phyloP scores from a whole-genome alignment of 2,329 filamentous ascomycete species.

The Pseudogymnoascus sp. region DNA sequence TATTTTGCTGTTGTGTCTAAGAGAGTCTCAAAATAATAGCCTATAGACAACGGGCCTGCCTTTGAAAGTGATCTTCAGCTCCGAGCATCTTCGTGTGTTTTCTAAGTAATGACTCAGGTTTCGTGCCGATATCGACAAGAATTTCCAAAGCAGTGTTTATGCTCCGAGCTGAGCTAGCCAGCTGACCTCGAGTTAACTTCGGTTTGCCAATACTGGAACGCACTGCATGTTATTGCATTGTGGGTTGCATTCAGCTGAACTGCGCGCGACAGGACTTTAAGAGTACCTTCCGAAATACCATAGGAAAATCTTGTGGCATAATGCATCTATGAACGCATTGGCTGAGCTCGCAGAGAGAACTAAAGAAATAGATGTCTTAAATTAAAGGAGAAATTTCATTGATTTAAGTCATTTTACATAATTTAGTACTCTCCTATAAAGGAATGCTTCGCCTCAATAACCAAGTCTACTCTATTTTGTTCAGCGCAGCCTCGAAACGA shows the following conservation, averaged over 20 bases:
- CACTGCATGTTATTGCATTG: background rate
- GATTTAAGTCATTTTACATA: background rate
- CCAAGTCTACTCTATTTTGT: background rate
- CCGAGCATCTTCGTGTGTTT: background rate
- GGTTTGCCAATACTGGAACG: background rate
- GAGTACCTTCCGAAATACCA: background rate
- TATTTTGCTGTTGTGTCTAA: background rate
- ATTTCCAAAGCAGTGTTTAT: background rate
- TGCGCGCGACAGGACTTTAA: background rate
- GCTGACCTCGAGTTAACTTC: background rate
- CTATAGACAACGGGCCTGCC: background rate
- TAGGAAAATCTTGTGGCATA: background rate
- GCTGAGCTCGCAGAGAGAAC: background rate
- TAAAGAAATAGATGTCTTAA: background rate
- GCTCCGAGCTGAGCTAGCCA: background rate
- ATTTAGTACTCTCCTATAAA: background rate
- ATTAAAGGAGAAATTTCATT: background rate
- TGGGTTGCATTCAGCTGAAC: background rate
- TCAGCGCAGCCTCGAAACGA: background rate
- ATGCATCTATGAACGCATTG: background rate
- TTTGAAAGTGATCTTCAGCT: background rate
- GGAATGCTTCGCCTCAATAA: background rate
- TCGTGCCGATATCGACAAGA: background rate
- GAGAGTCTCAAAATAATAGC: background rate
- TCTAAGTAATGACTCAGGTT: background rate